Conservation (phyloP, 2,329 filamentous ascomycete genomes). For the Calonectria honghensis region DNA sequence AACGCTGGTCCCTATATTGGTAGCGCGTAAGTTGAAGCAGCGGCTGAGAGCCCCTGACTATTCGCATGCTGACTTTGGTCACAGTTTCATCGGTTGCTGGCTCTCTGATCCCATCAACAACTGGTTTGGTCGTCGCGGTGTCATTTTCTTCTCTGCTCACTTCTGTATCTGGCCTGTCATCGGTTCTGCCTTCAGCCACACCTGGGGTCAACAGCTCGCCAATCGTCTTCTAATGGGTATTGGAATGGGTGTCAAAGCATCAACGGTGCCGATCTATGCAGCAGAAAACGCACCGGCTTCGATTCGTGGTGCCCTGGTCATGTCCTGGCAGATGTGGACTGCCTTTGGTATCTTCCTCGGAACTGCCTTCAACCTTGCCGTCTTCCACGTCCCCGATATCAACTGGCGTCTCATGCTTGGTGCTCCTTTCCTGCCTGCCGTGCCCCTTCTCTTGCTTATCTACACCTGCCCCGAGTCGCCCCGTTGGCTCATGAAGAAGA, state of each 20-base stretch:
- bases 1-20: conserved; percentile 74
- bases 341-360: conserved; percentile 72
- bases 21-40: conserved; percentile 60
- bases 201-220: conserved; percentile 80
- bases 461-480: conserved; percentile 80
- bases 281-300: conserved; percentile 82
- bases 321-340: conserved; percentile 86
- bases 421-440: conserved; percentile 75
- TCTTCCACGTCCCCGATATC: conserved; percentile 52
- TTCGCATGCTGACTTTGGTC: conserved; percentile 33
- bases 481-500: conserved; percentile 80
- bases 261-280: conserved; percentile 82
- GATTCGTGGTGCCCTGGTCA: conserved; percentile 84
- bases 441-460: conserved; percentile 72
- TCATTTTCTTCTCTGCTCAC: conserved; percentile 83
- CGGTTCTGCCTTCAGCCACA: conserved; percentile 78
- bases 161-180: conserved; percentile 80
- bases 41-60: background rate
- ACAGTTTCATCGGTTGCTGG: conserved; percentile 74
- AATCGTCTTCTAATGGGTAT: conserved; percentile 82
- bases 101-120: conserved; percentile 78
- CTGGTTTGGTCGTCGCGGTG: conserved; percentile 66
- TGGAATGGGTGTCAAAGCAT: conserved; percentile 80
- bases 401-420: conserved; percentile 70
- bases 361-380: conserved; percentile 61